phyloP scores from a whole-genome alignment of 2,329 filamentous ascomycete species.

The Aurifilum marmelostoma region DNA sequence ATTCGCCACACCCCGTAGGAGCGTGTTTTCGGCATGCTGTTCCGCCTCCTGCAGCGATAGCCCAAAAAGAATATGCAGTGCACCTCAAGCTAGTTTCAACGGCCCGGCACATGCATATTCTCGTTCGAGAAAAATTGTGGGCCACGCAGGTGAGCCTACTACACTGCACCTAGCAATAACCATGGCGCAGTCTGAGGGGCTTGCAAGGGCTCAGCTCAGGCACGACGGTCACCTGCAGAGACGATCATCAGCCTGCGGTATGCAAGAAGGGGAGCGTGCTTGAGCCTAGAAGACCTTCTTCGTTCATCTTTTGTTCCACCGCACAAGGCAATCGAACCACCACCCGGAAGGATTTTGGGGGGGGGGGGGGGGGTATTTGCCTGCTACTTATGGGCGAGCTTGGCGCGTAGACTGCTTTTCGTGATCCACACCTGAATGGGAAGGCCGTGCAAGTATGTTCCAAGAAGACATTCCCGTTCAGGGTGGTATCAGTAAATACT shows the following conservation, averaged over 20 bases:
- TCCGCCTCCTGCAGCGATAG: background rate
- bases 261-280: background rate
- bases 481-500: slow-evolving; percentile 4
- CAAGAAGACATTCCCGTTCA: background rate
- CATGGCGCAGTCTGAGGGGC: background rate
- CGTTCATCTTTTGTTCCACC: background rate
- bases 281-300: background rate
- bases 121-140: background rate
- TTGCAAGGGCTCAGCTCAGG: background rate
- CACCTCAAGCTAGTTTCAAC: background rate
- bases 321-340: background rate
- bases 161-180: background rate
- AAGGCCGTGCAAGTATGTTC: background rate
- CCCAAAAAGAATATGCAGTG: background rate
- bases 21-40: background rate
- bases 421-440: background rate
- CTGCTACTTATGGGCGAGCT: background rate
- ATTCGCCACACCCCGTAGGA: background rate
- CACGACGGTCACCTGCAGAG: background rate
- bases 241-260: background rate
- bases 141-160: background rate
- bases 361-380: background rate
- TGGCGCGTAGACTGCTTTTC: background rate
- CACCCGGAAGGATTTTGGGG: background rate
- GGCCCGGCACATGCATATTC: background rate